Base-by-base conservation (phyloP, 768 basidiomycete genomes). In the Ramaria sp. region DNA sequence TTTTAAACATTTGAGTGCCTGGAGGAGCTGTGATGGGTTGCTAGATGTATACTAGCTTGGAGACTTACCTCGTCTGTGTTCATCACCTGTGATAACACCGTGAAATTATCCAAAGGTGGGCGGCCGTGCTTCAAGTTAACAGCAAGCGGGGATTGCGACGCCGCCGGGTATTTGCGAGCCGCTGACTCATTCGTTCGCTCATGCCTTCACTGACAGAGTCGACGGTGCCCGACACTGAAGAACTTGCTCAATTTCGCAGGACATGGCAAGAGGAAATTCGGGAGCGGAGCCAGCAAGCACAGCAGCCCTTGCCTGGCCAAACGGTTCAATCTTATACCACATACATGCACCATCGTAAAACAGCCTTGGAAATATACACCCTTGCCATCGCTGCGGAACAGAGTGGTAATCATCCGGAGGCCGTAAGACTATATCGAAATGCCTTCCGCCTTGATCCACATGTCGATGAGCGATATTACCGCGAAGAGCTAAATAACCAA, bases 391-490 rank as follows among this genome's bases (percentile, higher is more conserved):
- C 79, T 37, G 72, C 77, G 44, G 92, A 96, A 65, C 85, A 88
- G 63, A 69, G 68, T 42, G 81, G 89, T 37, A 71, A 85, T 56
- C 71, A 90, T 48, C 85, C 92, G 59, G 79, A 84, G 32, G 92
- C 92, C 10, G 67, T 92, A 9, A 62, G 67, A 24, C 68, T 91
- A 7, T 96, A 95, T 62, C 81, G 88, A 9, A 78, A 79, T 57
- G 88, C 88, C 1, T 93, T 92, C 65, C 78, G 83, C 50, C 69
- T 85, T 68, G 78, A 92, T 56, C 71, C 83, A 34, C 71, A 86
- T 57, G 86, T 93, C 32, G 90, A 92, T 63, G 74, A 75, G 57
- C 75, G 77, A 1, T 91, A 86, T 67, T 72, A 76, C 57, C 71
- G 73, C 39, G 73, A 81, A 57, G 83, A 87, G 45, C 47, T 50